Evolutionary conservation across 2,329 filamentous ascomycete species (phyloP), one percentile per base, ranked within the genome.

Genomic region (Colletotrichum musicola): DNA sequence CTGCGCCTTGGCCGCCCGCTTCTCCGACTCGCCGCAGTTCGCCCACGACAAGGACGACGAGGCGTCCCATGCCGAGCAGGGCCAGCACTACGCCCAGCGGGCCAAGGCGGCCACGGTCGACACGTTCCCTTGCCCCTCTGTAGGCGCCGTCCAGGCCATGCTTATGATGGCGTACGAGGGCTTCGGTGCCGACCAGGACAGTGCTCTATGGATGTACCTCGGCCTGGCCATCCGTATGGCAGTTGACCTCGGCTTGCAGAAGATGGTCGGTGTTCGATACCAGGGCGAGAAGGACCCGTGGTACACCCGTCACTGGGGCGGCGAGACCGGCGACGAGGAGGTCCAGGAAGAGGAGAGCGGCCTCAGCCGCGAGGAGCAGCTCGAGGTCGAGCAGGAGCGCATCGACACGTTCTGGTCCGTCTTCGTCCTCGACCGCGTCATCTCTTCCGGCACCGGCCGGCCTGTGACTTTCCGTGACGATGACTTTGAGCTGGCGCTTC

Each of bases 161-260:
- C 80, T 97, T 12, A 81, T 97, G 30, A 88, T 97, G 80, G 94
- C 93, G 0, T 97, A 97, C 75, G 93, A 97, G 72, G 92, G 95
- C 50, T 97, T 97, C 73, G 94, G 94, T 1, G 92, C 93, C 12
- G 93, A 93, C 72, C 93, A 95, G 73, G 94, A 97, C 75, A 97
- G 93, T 77, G 93, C 93, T 0, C 80, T 97, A 6, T 97, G 94
- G 94, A 97, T 97, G 93, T 97, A 97, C 75, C 84, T 97, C 1
- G 94, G 94, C 0, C 90, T 95, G 59, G 91, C 94, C 0, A 97
- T 97, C 69, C 90, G 94, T 14, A 92, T 94, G 89, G 91, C 91
- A 0, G 88, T 93, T 69, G 92, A 94, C 75, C 80, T 97, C 10
- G 94, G 94, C 0, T 84, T 97, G 71, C 93, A 95, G 73, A 97